These are phyloP conservation scores for Gossypium raimondii DNA, from an alignment of 345 rosid genomes.

Conservation along the genomic window DNA sequence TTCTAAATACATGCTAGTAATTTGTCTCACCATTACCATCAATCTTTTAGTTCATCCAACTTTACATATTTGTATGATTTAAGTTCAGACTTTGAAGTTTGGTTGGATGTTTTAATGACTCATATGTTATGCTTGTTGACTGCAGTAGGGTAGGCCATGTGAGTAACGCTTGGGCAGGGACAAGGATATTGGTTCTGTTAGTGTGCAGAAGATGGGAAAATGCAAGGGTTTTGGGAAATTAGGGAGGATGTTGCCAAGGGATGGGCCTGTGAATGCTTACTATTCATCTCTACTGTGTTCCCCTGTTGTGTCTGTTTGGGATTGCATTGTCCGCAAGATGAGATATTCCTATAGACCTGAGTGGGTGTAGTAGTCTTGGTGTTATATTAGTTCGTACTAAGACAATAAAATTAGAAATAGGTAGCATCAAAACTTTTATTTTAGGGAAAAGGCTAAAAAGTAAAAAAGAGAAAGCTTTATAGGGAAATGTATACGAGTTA, in stretches of 20 bases:
- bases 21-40: neutral
- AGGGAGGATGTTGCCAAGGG: conserved; percentile 58
- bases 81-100: neutral
- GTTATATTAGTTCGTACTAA: conserved; percentile 11
- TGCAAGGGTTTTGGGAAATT: conserved; percentile 77
- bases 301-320: conserved; percentile 96
- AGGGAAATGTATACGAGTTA: conserved; percentile 48
- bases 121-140: neutral
- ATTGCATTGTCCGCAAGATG: conserved; percentile 90
- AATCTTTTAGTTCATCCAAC: neutral
- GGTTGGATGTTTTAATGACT: neutral
- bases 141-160: conserved; percentile 46
- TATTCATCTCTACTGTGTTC: conserved; percentile 61
- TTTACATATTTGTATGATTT: neutral
- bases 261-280: conserved; percentile 49
- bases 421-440: conserved; percentile 7
- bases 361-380: conserved; percentile 92
- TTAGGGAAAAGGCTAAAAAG: conserved; percentile 16
- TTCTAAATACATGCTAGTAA: neutral
- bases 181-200: conserved; percentile 22
- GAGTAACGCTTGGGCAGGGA: conserved; percentile 31
- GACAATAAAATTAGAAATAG: conserved; percentile 35
- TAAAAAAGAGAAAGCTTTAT: conserved; percentile 25
- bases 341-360: conserved; percentile 96
- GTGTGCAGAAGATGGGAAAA: conserved; percentile 59